A percentile compares a stretch with the other conserved stretches of the same genome.
phyloP scores from a whole-genome alignment of 495 filamentous ascomycete genomes.

The Trichocladium uniseriatum region DNA sequence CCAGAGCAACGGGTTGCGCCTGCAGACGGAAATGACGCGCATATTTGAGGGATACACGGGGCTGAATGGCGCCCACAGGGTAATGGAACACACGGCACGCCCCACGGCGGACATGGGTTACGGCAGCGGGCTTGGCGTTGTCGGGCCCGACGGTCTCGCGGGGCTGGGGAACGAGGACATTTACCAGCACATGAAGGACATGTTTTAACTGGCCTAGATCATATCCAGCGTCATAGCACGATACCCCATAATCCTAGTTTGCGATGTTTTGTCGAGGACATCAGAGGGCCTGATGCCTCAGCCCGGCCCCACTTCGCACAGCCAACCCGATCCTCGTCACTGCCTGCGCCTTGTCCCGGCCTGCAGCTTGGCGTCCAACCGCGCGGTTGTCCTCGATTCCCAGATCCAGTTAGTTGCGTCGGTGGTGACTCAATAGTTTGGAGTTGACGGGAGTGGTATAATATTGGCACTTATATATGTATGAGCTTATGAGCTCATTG shows the following conservation, averaged over 20 bases:
- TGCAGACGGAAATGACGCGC: conserved; percentile 39
- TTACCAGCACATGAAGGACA: conserved; percentile 17
- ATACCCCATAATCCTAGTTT: no score
- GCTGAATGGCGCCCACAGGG: neutral
- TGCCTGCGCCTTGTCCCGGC: neutral
- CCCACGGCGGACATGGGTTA: neutral
- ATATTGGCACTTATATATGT: neutral
- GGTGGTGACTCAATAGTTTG: no score
- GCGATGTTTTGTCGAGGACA: no score
- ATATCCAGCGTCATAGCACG: no score
- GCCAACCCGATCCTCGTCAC: neutral
- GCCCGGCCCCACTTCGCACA: no score
- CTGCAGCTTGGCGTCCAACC: neutral
- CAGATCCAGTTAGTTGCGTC: no score
- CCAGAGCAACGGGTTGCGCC: conserved; percentile 27
- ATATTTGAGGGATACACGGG: conserved; percentile 33
- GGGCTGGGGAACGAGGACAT: neutral
- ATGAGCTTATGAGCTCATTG: no score
- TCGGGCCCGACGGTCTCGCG: no score
- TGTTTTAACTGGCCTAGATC: conserved; percentile 9
- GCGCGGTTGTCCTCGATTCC: neutral
- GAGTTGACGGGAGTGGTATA: neutral
- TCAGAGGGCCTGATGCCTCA: no score
- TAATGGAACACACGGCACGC: neutral
- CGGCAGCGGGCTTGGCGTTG: neutral